A percentile compares a stretch with the other conserved stretches of the same genome.
Conservation (phyloP, 345 rosid genomes). For the Eucalyptus cloeziana region DNA sequence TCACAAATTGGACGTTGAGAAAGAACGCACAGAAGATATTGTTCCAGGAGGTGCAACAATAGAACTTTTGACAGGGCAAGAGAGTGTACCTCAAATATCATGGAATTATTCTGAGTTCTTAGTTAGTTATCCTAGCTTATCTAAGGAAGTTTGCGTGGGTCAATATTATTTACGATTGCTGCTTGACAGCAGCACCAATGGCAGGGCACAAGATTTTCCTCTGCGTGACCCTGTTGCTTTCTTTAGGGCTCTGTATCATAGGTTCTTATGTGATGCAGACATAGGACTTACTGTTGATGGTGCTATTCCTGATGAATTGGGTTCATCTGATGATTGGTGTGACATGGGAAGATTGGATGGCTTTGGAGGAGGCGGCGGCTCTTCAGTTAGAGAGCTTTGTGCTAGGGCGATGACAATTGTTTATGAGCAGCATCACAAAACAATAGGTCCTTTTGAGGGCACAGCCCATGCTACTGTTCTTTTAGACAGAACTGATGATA, state of each 20-base stretch:
- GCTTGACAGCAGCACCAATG: constrained; percentile 87
- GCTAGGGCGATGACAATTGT: constrained; percentile 99
- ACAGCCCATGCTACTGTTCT: constrained; percentile 91
- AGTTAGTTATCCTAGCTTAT: constrained; percentile 83
- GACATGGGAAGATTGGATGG: constrained; percentile 96
- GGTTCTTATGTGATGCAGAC: constrained; percentile 97
- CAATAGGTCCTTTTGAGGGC: constrained; percentile 93
- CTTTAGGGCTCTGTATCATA: constrained; percentile 95
- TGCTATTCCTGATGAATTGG: constrained; percentile 91
- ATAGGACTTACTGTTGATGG: constrained; percentile 94
- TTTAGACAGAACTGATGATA: constrained; percentile 90
- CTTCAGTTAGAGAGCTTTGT: constrained; percentile 98
- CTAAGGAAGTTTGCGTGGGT: constrained; percentile 99
- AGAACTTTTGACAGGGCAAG: constrained; percentile 53
- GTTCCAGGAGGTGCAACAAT: constrained; percentile 58
- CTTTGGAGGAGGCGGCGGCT: constrained; percentile 98
- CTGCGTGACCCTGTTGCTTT: constrained; percentile 95
- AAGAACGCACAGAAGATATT: constrained; percentile 96
- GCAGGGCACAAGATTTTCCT: constrained; percentile 96
- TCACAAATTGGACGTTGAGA: constrained; percentile 90
- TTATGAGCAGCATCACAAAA: constrained; percentile 83
- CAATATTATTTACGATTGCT: constrained; percentile 95
- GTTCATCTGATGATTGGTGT: constrained; percentile 99
- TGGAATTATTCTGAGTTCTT: constrained; percentile 98
- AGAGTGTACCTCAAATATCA: constrained; percentile 74